Evolutionary conservation across 495 filamentous ascomycete genomes (phyloP).

Genomic region (Xanthoparmelia taractica): DNA sequence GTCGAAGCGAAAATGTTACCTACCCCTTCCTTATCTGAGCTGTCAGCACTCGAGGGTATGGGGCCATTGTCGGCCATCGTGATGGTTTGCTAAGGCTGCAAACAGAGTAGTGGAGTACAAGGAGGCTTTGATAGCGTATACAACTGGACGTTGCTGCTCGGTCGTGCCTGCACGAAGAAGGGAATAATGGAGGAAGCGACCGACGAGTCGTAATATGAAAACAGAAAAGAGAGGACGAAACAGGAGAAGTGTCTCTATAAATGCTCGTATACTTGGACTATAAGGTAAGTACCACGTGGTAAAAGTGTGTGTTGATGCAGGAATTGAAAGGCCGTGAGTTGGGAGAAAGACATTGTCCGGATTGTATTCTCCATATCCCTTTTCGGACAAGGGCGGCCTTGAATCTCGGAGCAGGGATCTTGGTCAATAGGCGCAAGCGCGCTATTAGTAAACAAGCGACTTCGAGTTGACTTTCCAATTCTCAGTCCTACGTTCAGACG

Average conservation of each 20-base stretch:
- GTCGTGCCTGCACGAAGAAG: slow-evolving; percentile 4
- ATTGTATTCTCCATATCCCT: slow-evolving; percentile 5
- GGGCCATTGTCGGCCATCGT: slow-evolving; percentile 21
- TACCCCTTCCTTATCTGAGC: slow-evolving; percentile 46
- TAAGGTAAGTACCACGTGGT: neutral
- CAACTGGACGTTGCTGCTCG: neutral
- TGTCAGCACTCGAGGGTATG: slow-evolving; percentile 34
- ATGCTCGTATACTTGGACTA: neutral
- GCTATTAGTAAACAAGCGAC: too few species aligned
- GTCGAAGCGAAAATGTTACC: slow-evolving; percentile 22
- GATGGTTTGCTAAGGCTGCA: neutral
- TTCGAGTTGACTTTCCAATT: too few species aligned
- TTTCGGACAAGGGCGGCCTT: neutral
- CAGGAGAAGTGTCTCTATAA: neutral
- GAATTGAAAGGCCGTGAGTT: neutral
- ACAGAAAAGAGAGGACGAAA: neutral
- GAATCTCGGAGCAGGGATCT: too few species aligned
- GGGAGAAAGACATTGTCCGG: neutral
- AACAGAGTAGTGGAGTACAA: neutral
- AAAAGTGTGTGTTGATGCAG: neutral
- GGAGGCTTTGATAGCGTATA: neutral
- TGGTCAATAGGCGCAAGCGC: too few species aligned
- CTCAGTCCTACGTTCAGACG: too few species aligned
- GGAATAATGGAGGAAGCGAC: neutral
- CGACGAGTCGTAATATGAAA: neutral